Evolutionary conservation across 192 early-diverging fungal species (phyloP).

Genomic region (Cetraspora pellucida): DNA sequence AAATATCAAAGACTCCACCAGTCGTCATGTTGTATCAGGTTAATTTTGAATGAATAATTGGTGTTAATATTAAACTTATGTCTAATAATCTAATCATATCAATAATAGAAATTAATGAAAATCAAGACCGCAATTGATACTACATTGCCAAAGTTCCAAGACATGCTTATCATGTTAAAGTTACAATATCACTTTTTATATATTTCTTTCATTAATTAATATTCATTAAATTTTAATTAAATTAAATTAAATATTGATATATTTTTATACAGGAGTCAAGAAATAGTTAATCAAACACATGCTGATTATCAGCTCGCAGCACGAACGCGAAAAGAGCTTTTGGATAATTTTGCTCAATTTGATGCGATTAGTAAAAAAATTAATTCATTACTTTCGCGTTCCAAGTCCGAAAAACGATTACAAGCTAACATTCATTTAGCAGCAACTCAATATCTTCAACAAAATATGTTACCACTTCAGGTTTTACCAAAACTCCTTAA

Average conservation of each 20-base stretch:
- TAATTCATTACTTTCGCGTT: constrained; percentile 49
- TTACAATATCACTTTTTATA: constrained; percentile 30
- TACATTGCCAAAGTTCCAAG: constrained; percentile 59
- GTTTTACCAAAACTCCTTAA: constrained; percentile 67
- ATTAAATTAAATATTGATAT: neutral
- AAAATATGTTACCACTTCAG: constrained; percentile 76
- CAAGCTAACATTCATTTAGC: constrained; percentile 65
- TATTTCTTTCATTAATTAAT: neutral
- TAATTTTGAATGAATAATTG: neutral
- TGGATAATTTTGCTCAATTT: constrained; percentile 64
- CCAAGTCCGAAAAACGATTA: constrained; percentile 56
- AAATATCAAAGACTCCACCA: constrained; percentile 39
- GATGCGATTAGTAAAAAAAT: constrained; percentile 68
- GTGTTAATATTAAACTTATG: neutral
- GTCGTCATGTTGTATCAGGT: constrained; percentile 47
- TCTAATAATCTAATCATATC: neutral
- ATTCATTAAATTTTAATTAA: neutral
- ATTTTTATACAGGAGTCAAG: constrained; percentile 21
- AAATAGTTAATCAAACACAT: constrained; percentile 48
- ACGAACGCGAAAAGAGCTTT: constrained; percentile 62
- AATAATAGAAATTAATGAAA: constrained; percentile 39
- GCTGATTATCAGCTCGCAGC: constrained; percentile 63
- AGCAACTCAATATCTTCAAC: constrained; percentile 72
- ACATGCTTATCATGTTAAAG: constrained; percentile 58
- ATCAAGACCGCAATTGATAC: constrained; percentile 49